Base-by-base conservation (phyloP, 208 protist genomes). In the Crithidia bombi region DNA sequence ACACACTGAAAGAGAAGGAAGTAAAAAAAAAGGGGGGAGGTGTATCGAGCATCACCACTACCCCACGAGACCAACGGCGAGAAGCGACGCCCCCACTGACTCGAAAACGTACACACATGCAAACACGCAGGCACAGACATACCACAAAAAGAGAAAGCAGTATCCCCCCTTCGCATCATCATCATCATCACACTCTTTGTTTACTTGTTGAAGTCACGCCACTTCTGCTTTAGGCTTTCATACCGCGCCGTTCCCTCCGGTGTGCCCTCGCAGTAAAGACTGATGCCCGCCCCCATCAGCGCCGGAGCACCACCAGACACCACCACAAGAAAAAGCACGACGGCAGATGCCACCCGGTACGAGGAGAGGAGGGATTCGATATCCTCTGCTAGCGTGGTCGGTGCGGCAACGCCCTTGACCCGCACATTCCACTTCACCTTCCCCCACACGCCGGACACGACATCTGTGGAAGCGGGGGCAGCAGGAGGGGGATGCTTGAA, bases 231-330 rank as follows among this genome's bases (percentile, higher is more conserved):
- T 35, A 84, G 56, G 4, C 26, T 38, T 0, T 47, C 21, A 52
- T 93, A 93, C 4, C 80, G 79, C 21, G 74, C 66, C 11, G 51
- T 52, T 0, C 84, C 87, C 32, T 78, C 73, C 4, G 62, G 33
- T 12, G 51, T 25, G 28, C 59, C 55, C n/a, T 52, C 56, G 55
- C 33, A 68, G 63, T 69, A 75, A 15, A 69, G n/a, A 47, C 75
- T 75, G 6, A 68, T 44, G 1, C 59, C 57, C 32, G 75, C 76
- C 1, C 87, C 87, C 7, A 81, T 15, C 7, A 90, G 41, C 28
- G 84, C 73, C 32, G 71, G 77, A 7, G 76, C 26, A 51, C 88
- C 85, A 12, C 88, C 88, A 54, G 70, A 86, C 1, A 75, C 69
- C 14, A 93, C 41, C 7, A 84, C 23, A 7, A 65, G 17, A 12